Evolutionary conservation across 495 filamentous ascomycete genomes (phyloP).

Genomic region (Xylaria venustula): DNA sequence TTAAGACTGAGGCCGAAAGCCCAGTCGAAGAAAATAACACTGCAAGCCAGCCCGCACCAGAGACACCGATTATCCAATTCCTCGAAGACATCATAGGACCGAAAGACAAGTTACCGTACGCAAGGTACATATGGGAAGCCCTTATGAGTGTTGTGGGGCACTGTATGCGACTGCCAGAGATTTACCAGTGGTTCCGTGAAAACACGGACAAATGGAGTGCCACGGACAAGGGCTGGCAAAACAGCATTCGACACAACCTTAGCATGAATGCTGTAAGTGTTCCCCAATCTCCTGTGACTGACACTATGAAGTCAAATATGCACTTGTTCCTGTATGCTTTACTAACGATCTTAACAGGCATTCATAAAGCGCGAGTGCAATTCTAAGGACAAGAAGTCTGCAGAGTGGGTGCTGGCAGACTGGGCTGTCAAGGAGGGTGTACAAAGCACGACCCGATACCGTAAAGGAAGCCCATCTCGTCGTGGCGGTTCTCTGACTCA

Average conservation of each 20-base stretch:
- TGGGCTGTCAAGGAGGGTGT: constrained; percentile 41
- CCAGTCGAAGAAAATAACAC: too few relatives aligned
- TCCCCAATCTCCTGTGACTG: background rate
- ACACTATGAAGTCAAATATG: too few relatives aligned
- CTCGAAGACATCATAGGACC: too few relatives aligned
- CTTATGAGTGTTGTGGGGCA: constrained; percentile 62
- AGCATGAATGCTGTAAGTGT: constrained; percentile 90
- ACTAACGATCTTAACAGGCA: constrained; percentile 29
- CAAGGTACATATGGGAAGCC: constrained; percentile 74
- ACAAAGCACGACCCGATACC: constrained; percentile 48
- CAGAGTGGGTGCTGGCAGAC: constrained; percentile 42
- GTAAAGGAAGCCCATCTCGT: constrained; percentile 34
- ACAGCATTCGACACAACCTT: constrained; percentile 94
- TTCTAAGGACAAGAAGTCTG: constrained; percentile 18
- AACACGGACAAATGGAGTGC: constrained; percentile 74
- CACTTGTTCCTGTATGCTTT: background rate
- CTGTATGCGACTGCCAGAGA: constrained; percentile 76
- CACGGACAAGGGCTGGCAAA: constrained; percentile 82
- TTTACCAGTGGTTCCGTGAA: constrained; percentile 86
- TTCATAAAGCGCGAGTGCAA: constrained; percentile 43
- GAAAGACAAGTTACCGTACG: constrained; percentile 67
- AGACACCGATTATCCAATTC: too few relatives aligned
- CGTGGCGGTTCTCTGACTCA: constrained; percentile 12
- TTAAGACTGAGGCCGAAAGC: too few relatives aligned
- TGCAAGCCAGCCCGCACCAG: too few relatives aligned